These are phyloP conservation scores for Aspergillus puulaauensis DNA, from an alignment of 2,329 filamentous ascomycete genomes.

Conservation along the genomic window DNA sequence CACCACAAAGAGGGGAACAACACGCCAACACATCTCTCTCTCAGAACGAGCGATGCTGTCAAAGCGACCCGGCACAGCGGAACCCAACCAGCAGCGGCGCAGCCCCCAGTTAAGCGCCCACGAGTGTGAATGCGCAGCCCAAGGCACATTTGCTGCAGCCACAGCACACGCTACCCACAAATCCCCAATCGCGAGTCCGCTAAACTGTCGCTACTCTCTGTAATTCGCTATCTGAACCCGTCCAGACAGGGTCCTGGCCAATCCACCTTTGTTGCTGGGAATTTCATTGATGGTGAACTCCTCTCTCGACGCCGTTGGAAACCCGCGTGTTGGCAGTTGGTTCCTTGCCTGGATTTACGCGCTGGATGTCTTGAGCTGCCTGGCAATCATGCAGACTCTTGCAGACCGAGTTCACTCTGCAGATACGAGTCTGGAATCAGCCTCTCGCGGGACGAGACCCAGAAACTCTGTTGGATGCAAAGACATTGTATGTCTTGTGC, in stretches of 20 bases:
- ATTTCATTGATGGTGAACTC: too few relatives aligned
- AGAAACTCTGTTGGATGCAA: too few relatives aligned
- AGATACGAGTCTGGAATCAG: neutral
- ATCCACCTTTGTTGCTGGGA: too few relatives aligned
- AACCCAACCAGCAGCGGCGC: conserved; percentile 1
- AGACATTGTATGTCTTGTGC: too few relatives aligned
- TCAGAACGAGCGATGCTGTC: neutral
- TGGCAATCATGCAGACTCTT: too few relatives aligned
- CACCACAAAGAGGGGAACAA: conserved; percentile 10
- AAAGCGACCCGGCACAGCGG: conserved; percentile 1
- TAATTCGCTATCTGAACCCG: neutral
- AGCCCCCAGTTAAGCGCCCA: conserved; percentile 6
- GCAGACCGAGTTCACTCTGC: neutral
- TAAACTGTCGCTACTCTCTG: neutral
- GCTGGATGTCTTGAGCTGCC: too few relatives aligned
- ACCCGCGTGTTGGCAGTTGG: neutral
- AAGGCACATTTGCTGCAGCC: conserved; percentile 9
- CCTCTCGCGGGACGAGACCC: neutral
- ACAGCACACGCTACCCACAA: conserved; percentile 4
- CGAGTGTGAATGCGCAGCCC: conserved; percentile 4
- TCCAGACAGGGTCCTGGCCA: too few relatives aligned
- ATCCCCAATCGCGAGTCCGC: neutral
- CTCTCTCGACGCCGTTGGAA: too few relatives aligned
- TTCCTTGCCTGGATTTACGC: neutral
- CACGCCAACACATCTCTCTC: neutral